Percentiles rank a stretch among this genome's conserved stretches.
Evolutionary conservation across 2,329 filamentous ascomycete species (phyloP).

Genomic region (Scleromitrula shiraiana): DNA sequence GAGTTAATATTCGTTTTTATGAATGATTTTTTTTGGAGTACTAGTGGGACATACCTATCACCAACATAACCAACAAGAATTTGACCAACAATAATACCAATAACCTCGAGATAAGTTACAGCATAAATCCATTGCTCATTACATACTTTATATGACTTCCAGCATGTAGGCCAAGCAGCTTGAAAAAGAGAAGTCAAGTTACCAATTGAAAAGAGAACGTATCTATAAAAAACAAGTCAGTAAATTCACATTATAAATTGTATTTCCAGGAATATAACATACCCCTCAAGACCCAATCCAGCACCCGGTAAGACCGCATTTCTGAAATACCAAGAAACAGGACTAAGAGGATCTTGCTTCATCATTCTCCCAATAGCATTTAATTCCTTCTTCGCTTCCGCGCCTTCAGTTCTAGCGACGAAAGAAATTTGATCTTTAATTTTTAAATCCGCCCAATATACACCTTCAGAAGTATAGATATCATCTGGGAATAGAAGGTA

Average conservation of each 20-base stretch:
- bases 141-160: slow-evolving; percentile 59
- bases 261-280: too few species aligned
- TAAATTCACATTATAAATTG: too few species aligned
- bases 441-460: slow-evolving; percentile 89
- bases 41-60: slow-evolving; percentile 46
- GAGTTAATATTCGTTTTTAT: slow-evolving; percentile 3
- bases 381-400: slow-evolving; percentile 63
- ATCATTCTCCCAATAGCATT: slow-evolving; percentile 64
- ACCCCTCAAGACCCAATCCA: slow-evolving; percentile 82
- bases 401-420: slow-evolving; percentile 62
- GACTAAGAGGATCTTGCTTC: slow-evolving; percentile 78
- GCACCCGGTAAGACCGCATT: slow-evolving; percentile 91
- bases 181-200: slow-evolving; percentile 80
- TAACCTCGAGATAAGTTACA: slow-evolving; percentile 85
- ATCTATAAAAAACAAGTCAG: too few species aligned
- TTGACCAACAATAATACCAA: slow-evolving; percentile 92
- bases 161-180: slow-evolving; percentile 69
- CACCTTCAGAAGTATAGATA: slow-evolving; percentile 71
- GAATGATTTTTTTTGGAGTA: not conserved
- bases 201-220: slow-evolving; percentile 94
- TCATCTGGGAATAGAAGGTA: slow-evolving; percentile 82
- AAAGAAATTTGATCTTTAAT: slow-evolving; percentile 64
- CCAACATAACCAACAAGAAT: slow-evolving; percentile 75
- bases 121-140: slow-evolving; percentile 72
- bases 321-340: slow-evolving; percentile 77